These are phyloP conservation scores for Penicillium pancosmium DNA, from an alignment of 495 filamentous ascomycete genomes.

Conservation along the genomic window DNA sequence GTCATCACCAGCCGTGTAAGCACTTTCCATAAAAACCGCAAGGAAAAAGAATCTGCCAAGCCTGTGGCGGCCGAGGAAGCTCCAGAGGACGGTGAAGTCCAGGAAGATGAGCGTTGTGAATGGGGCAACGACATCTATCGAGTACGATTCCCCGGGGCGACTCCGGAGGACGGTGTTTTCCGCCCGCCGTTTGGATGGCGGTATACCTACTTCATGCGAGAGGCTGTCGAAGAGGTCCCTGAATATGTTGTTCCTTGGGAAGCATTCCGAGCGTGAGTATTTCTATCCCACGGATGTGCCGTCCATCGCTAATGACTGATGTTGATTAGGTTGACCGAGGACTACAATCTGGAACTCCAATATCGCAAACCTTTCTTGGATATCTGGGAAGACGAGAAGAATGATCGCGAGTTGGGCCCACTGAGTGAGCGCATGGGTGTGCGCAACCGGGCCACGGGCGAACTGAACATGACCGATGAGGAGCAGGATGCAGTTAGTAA, in stretches of 20 bases:
- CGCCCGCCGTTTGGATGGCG: conserved; percentile 96
- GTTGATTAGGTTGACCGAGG: conserved; percentile 69
- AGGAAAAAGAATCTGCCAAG: conserved; percentile 43
- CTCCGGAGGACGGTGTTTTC: conserved; percentile 76
- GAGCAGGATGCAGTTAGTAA: conserved; percentile 86
- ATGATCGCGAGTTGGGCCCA: conserved; percentile 73
- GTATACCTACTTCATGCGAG: conserved; percentile 92
- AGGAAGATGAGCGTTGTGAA: conserved; percentile 57
- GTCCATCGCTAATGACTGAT: conserved; percentile 21
- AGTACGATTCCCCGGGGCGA: conserved; percentile 80
- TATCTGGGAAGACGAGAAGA: conserved; percentile 87
- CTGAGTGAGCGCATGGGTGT: conserved; percentile 96
- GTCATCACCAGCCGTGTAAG: conserved; percentile 70
- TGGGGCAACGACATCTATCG: conserved; percentile 95
- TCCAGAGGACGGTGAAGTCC: conserved; percentile 53
- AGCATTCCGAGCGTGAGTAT: conserved; percentile 76
- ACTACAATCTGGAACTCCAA: conserved; percentile 93
- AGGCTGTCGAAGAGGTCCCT: conserved; percentile 93
- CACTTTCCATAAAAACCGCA: conserved; percentile 63
- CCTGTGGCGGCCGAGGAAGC: conserved; percentile 30
- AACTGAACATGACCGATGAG: conserved; percentile 69
- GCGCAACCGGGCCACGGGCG: conserved; percentile 66
- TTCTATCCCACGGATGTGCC: neutral
- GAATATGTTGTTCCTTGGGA: conserved; percentile 99
- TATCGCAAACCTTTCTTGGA: conserved; percentile 89